phyloP scores from a whole-genome alignment of 1,284 basidiomycete species.

The Trametes polyzona region DNA sequence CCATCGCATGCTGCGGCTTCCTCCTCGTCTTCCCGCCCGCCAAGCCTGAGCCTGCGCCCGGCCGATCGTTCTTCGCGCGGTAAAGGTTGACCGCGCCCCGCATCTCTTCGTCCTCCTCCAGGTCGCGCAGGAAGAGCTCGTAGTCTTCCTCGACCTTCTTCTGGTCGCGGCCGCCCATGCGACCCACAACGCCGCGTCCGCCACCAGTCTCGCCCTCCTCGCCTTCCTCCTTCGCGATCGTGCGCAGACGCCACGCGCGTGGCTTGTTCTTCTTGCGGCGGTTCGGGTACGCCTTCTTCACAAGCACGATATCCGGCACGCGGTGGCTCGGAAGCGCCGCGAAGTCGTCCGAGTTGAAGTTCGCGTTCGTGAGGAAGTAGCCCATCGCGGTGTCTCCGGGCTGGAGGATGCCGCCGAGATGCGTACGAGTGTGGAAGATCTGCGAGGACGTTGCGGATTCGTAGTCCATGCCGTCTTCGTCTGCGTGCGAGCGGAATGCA shows the following conservation, averaged over 20 bases:
- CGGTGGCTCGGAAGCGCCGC: slow-evolving; percentile 74
- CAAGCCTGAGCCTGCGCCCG: slow-evolving; percentile 49
- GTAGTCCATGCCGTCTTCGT: slow-evolving; percentile 56
- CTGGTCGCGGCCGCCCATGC: slow-evolving; percentile 89
- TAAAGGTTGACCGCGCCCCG: slow-evolving; percentile 90
- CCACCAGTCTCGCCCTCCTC: slow-evolving; percentile 77
- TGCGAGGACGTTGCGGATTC: slow-evolving; percentile 59
- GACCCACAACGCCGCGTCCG: slow-evolving; percentile 85
- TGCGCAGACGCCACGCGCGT: slow-evolving; percentile 88
- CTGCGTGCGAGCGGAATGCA: slow-evolving; percentile 64
- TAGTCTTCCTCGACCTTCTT: slow-evolving; percentile 97
- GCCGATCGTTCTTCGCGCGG: slow-evolving; percentile 61
- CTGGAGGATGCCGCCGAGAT: slow-evolving; percentile 93
- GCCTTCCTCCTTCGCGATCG: slow-evolving; percentile 93
- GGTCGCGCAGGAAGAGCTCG: slow-evolving; percentile 92
- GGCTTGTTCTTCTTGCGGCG: slow-evolving; percentile 89
- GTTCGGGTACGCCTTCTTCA: slow-evolving; percentile 97
- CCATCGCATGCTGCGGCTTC: slow-evolving; percentile 68
- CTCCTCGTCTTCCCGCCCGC: slow-evolving; percentile 53
- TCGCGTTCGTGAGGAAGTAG: slow-evolving; percentile 86
- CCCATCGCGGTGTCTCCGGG: slow-evolving; percentile 94
- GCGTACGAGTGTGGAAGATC: slow-evolving; percentile 96
- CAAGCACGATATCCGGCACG: slow-evolving; percentile 91
- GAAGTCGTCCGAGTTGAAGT: slow-evolving; percentile 93
- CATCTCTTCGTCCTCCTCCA: slow-evolving; percentile 97